A percentile compares a stretch with the other conserved stretches of the same genome.
These are phyloP conservation scores for Tulasnella sp. DNA, from an alignment of 768 basidiomycete genomes.

Conservation along the genomic window DNA sequence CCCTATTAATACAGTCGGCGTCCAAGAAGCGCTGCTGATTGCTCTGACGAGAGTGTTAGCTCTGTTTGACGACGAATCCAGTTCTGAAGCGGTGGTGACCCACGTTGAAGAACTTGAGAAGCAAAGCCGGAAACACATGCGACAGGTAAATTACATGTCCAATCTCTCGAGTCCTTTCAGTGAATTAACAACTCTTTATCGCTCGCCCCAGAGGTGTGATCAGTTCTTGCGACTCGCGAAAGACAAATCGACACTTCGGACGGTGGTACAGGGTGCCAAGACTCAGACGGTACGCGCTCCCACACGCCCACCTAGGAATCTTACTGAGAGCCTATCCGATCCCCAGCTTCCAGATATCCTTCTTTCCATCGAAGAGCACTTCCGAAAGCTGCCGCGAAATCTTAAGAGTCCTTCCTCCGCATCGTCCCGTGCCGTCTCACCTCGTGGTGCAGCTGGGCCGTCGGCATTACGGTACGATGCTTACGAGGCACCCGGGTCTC, in stretches of 20 bases:
- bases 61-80: constrained; percentile 35
- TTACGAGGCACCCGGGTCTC: not conserved
- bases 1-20: constrained; percentile 36
- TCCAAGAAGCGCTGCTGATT: constrained; percentile 63
- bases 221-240: constrained; percentile 46
- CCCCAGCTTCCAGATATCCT: constrained; percentile 63
- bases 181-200: not conserved
- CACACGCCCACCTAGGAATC: constrained; percentile 2
- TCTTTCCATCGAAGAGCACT: constrained; percentile 32
- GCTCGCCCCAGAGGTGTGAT: constrained; percentile 62
- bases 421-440: not conserved
- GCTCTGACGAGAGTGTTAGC: constrained; percentile 58
- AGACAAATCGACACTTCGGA: constrained; percentile 35
- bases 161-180: not conserved
- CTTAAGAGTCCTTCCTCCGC: constrained; percentile 15
- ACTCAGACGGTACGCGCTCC: constrained; percentile 43
- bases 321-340: not conserved
- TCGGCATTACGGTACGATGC: not conserved
- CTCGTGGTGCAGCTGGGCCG: not conserved
- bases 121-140: constrained; percentile 34
- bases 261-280: constrained; percentile 37
- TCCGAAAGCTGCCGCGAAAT: constrained; percentile 19
- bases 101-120: constrained; percentile 34
- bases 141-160: constrained; percentile 33
- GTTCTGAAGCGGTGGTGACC: constrained; percentile 28